Base-by-base conservation (phyloP, 352 stramenopile species). In the Globisporangium radiosum region DNA sequence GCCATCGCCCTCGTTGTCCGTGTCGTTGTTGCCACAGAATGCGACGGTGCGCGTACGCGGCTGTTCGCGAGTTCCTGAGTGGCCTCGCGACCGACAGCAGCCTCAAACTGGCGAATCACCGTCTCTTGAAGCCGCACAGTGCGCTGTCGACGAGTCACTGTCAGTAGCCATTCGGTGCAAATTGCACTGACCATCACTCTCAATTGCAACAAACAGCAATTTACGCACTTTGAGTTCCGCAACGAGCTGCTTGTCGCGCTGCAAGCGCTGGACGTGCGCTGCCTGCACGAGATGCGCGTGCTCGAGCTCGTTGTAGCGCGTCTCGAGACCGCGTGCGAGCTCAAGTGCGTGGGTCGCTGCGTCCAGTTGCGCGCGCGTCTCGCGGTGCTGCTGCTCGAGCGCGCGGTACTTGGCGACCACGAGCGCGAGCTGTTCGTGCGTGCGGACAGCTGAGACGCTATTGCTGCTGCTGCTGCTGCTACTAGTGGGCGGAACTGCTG, bases 91-190 rank as follows among this genome's bases (percentile, higher is more conserved):
- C 69, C 63, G 38, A 92, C 76, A 2, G 85, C 63, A 43, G 79
- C 72, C 60, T 94, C 83, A 33, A 94, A 83, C 64, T 90, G 84
- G 15, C 60, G 67, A 39, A 92, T 90, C n/a, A 94, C 85, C 37
- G 75, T 79, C 55, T 94, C 85, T 59, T 94, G 85, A 56, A 90
- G 73, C 0, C 70, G 75, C 11, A 94, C 72, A 5, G 80, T 76
- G 68, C 81, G 70, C 82, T 92, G 60, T 3, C 25, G 25, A 3
- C 25, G 25, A 33, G 25, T 33, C 25, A 33, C 25, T 33, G 25
- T 33, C 25, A 38, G 40, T 44, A 42, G 10, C 14, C 19, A 54
- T 15, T 25, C 38, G 38, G 19, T 14, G 13, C 45, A 25, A 3
- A 17, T 49, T 8, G 40, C 45, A 50, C 7, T 19, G 37, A 52